Base-by-base conservation (phyloP, 73 alveolate genomes). In the Paramecium sonneborni region DNA sequence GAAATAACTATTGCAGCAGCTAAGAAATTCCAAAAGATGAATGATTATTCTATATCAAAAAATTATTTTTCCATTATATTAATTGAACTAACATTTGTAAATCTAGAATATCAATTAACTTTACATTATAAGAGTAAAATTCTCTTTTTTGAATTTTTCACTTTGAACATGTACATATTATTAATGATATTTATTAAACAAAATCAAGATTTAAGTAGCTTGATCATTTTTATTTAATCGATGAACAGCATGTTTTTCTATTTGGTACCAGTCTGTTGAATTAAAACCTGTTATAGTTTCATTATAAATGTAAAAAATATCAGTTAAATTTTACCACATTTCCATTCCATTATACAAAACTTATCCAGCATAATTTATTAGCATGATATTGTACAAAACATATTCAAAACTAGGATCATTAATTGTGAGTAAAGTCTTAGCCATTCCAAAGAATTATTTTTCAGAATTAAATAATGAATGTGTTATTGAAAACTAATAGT, bases 331-430 rank as follows among this genome's bases (percentile, higher is more conserved):
- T 57, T 57, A 28, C 32, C 32, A 7, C 37, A 21, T 32, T 26
- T 62, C 84, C 44, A 62, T 30, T 1, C 84, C 84, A 26, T 62
- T 62, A 62, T 62, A 62, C 11, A 62, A 32, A 12, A 62, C 84
- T 62, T 62, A 62, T 12, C 84, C 84, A 30, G 39, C 44, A 62
- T 62, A 30, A 32, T 62, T 62, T 8, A 62, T 62, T 6, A 62
- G 84, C 12, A 62, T 26, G 1, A 62, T 30, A 62, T 62, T 62
- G 44, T 30, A 32, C 26, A 32, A 62, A 62, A 62, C 48, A 62
- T 30, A 62, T 62, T 62, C 84, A 62, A 62, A 62, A 62, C 84
- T 62, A 62, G 84, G 84, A 30, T 62, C 84, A 62, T 32, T 62
- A 9, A 21, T 26, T 11, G 39, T 26, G 6, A 62, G 18, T 15